Percentiles rank a stretch among this genome's conserved stretches.
Evolutionary conservation across 768 basidiomycete species (phyloP).

Genomic region (Lentinula aciculospora): DNA sequence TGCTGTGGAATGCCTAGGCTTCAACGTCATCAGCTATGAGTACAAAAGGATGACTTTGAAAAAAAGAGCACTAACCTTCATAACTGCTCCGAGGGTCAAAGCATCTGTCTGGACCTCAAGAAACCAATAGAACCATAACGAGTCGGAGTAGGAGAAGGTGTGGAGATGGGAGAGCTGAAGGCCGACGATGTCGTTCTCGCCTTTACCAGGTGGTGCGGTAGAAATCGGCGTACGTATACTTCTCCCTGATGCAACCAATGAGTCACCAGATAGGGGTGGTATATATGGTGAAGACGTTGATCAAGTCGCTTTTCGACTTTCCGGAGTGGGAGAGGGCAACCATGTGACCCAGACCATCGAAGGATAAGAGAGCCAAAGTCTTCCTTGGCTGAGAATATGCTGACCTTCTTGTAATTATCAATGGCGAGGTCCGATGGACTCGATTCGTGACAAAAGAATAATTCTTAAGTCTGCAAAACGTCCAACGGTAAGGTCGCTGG

Average conservation of each 20-base stretch:
- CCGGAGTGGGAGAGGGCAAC: constrained; percentile 25
- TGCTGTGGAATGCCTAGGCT: too few species aligned
- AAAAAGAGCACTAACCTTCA: too few species aligned
- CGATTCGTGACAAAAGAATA: constrained; percentile 17
- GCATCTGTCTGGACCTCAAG: too few species aligned
- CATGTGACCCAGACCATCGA: constrained; percentile 14
- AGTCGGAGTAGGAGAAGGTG: too few species aligned
- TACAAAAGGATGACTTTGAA: too few species aligned
- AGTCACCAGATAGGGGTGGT: constrained; percentile 25
- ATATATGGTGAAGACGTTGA: constrained; percentile 23
- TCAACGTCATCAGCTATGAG: too few species aligned
- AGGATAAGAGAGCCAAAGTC: constrained; percentile 27
- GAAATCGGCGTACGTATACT: constrained; percentile 21
- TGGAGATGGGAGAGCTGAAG: neutral
- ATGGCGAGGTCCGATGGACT: constrained; percentile 19
- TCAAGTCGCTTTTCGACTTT: constrained; percentile 17
- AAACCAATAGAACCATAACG: too few species aligned
- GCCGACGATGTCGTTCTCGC: neutral
- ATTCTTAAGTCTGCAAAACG: constrained; percentile 24
- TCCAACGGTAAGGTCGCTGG: constrained; percentile 29
- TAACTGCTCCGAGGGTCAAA: too few species aligned
- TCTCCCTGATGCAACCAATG: constrained; percentile 11
- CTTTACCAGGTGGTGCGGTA: constrained; percentile 17
- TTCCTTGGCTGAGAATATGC: constrained; percentile 22
- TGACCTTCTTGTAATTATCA: constrained; percentile 19